Percentiles rank a stretch among this genome's conserved stretches.
Conservation (phyloP, 2,329 filamentous ascomycete species). For the Geosmithia morbida region DNA sequence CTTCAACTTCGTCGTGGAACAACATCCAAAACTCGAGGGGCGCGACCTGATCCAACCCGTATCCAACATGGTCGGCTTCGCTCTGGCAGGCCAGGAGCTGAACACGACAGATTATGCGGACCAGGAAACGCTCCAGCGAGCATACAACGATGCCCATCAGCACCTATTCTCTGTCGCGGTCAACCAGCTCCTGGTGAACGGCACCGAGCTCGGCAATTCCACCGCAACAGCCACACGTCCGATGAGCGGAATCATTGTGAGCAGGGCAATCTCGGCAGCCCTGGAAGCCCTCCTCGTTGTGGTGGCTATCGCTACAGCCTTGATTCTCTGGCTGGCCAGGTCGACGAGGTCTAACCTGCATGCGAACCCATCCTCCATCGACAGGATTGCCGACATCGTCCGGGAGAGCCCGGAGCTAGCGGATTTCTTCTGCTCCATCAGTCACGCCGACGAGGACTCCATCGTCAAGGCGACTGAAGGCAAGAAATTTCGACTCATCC, state of each 20-base stretch:
- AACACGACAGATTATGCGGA: conserved; percentile 3
- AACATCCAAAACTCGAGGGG: conserved; percentile 6
- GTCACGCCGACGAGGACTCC: conserved; percentile 4
- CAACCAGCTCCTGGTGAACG: conserved; percentile 6
- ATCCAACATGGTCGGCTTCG: conserved; percentile 19
- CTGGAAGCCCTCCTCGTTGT: conserved; percentile 14
- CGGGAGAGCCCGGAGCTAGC: conserved; percentile 5
- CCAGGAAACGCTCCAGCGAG: conserved; percentile 1
- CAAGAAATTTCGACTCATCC: neutral
- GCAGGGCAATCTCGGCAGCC: conserved; percentile 12
- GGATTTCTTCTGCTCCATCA: conserved; percentile 2
- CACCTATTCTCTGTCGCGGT: conserved; percentile 15
- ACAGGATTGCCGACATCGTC: conserved; percentile 7
- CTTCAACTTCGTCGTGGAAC: conserved; percentile 9
- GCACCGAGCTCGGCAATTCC: neutral
- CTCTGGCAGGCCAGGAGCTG: conserved; percentile 8
- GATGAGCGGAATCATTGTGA: conserved; percentile 16
- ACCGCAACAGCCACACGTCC: conserved; percentile 5
- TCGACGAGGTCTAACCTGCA: conserved; percentile 4
- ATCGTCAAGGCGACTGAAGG: neutral
- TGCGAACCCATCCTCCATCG: conserved; percentile 12
- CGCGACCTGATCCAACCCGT: conserved; percentile 6
- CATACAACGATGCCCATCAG: conserved; percentile 12
- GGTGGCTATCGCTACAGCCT: conserved; percentile 6
- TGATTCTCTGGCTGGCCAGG: conserved; percentile 7